Base-by-base conservation (phyloP, 805 yeast genomes). In the Candida ficus region DNA sequence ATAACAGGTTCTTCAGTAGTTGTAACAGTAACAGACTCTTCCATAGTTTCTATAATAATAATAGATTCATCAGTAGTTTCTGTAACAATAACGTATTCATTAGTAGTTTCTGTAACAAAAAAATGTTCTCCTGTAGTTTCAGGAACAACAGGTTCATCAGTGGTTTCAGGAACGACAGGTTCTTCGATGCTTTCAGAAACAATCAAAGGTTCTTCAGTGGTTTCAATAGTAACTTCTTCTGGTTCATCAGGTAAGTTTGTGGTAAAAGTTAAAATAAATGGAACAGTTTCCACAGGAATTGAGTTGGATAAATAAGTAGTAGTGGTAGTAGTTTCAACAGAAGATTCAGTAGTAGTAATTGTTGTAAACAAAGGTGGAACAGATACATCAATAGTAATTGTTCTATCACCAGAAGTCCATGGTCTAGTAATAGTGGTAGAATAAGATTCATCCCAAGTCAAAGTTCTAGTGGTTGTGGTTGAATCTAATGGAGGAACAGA, bases 351-450 rank as follows among this genome's bases (percentile, higher is more conserved):
- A 5, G 17, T 27, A 21, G 29, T 31, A 27, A 18, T 13, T 16
- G 29, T 25, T 8, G 37, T 10, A 7, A 8, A 11, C 14, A 4
- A 7, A 8, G 35, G 32, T 17, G 41, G 37, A 30, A 33, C 38
- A 29, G 30, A 18, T 18, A 46, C 42, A 33, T 30, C 41, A 13
- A 46, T 34, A 16, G 48, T 44, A 29, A 41, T 37, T 5, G 40
- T 28, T 6, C 18, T 20, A 21, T 39, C 46, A 29, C 44, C 50
- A 30, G 48, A 27, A 4, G 41, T 25, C 29, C 30, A 36, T 29
- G 44, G 43, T 33, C 33, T 38, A 7, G 50, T 42, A 29, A 34
- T 20, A 3, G 48, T 44, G 5, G 45, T 40, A 11, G 45, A 38
- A 36, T 31, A 39, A 4, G 41, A 13, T 7, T 43, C 43, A 29